phyloP scores from a whole-genome alignment of 768 basidiomycete genomes.

The Podaxis sp. region DNA sequence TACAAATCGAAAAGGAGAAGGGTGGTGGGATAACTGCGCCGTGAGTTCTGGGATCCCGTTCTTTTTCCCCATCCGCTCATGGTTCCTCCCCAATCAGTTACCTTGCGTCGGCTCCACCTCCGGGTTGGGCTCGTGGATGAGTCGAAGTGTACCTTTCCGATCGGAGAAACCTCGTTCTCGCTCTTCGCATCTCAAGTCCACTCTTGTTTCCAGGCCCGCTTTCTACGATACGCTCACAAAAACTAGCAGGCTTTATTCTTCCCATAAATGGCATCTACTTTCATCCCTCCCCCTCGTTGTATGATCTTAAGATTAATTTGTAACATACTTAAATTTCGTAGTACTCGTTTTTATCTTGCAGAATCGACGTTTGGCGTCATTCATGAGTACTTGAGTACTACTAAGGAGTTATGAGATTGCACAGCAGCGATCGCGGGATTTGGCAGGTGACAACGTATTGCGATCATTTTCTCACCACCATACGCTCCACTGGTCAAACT shows the following conservation, averaged over 20 bases:
- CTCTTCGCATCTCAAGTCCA: background rate
- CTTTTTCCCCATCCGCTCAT: background rate
- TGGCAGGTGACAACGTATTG: background rate
- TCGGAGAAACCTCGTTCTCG: background rate
- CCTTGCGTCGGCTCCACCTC: conserved; percentile 1
- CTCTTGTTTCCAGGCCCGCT: background rate
- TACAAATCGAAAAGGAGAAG: conserved; percentile 84
- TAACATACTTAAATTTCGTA: background rate
- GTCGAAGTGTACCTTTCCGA: background rate
- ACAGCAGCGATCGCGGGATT: background rate
- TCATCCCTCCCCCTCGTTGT: background rate
- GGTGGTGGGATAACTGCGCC: conserved; percentile 80
- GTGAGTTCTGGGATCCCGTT: conserved; percentile 38
- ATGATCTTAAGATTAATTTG: background rate
- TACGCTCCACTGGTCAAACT: background rate
- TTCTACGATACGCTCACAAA: background rate
- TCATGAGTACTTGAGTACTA: too few relatives aligned
- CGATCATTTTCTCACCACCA: background rate
- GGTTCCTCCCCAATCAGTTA: background rate
- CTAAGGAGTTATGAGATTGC: background rate
- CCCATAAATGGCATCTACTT: background rate
- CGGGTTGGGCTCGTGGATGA: conserved; percentile 12
- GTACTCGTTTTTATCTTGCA: too few relatives aligned
- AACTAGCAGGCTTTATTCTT: background rate
- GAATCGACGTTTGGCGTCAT: too few relatives aligned